phyloP scores from a whole-genome alignment of 495 filamentous ascomycete genomes.

The Aspergillus incahuasiensis region DNA sequence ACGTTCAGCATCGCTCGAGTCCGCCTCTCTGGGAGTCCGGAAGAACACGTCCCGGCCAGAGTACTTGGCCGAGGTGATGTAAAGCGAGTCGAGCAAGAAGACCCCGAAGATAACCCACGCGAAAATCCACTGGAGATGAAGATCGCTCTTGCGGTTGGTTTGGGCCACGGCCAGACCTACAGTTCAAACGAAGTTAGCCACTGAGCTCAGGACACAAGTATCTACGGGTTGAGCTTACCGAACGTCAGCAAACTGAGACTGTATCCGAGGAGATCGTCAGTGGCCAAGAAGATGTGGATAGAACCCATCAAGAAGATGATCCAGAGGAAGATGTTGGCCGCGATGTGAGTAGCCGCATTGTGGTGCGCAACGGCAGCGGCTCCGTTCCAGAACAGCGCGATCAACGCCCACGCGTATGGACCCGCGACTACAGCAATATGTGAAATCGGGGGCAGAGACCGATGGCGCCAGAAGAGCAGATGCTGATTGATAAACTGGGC shows the following conservation, averaged over 20 bases:
- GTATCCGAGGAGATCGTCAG: constrained; percentile 83
- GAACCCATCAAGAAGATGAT: constrained; percentile 66
- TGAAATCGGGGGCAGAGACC: constrained; percentile 59
- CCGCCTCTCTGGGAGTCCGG: constrained; percentile 32
- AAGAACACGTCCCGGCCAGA: constrained; percentile 49
- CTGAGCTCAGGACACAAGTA: not conserved
- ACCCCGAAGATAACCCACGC: constrained; percentile 76
- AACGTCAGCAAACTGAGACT: constrained; percentile 66
- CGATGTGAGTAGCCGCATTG: constrained; percentile 60
- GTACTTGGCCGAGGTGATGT: constrained; percentile 60
- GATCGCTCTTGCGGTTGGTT: constrained; percentile 56
- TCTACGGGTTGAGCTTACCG: constrained; percentile 31
- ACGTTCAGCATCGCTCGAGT: constrained; percentile 36
- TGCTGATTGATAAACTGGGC: constrained; percentile 77
- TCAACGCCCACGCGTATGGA: constrained; percentile 78
- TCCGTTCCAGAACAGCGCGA: constrained; percentile 82
- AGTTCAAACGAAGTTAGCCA: constrained; percentile 8
- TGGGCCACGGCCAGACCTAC: constrained; percentile 70
- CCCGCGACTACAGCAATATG: constrained; percentile 70
- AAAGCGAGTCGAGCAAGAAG: constrained; percentile 60
- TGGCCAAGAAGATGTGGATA: constrained; percentile 63
- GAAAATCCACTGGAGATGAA: constrained; percentile 88
- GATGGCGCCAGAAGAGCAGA: constrained; percentile 74
- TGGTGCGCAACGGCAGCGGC: constrained; percentile 65
- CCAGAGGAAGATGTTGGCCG: constrained; percentile 87